Evolutionary conservation across 768 basidiomycete species (phyloP).

Genomic region (Hysterangium stoloniferum): DNA sequence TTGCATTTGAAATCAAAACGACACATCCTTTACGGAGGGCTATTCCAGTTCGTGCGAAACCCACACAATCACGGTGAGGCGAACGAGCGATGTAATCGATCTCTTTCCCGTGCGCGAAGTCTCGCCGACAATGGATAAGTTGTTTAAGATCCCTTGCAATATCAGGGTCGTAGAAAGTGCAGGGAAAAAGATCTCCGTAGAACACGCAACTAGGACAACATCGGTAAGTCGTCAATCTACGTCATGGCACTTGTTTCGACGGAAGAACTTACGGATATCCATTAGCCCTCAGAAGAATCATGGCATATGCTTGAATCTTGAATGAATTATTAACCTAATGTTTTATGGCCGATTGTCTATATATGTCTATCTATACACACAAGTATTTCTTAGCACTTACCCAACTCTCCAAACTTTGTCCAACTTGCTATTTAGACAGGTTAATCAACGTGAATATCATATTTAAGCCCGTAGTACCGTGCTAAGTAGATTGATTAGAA

Average conservation of each 20-base stretch:
- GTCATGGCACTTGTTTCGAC: background rate
- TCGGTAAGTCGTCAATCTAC: background rate
- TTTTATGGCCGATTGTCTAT: background rate
- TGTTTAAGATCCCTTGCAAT: conserved; percentile 43
- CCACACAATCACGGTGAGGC: conserved; percentile 52
- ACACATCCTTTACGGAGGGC: conserved; percentile 54
- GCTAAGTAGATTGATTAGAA: background rate
- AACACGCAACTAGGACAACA: conserved; percentile 66
- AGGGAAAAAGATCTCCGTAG: conserved; percentile 76
- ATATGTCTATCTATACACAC: background rate
- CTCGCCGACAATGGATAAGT: conserved; percentile 55
- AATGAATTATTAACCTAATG: conserved; percentile 58
- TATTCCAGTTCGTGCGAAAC: conserved; percentile 61
- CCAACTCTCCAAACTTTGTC: conserved; percentile 80
- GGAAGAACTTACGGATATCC: conserved; percentile 61
- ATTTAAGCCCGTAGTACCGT: conserved; percentile 1
- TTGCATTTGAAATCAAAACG: conserved; percentile 34
- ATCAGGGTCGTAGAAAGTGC: conserved; percentile 53
- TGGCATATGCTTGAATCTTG: conserved; percentile 75
- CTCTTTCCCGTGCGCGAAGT: conserved; percentile 56
- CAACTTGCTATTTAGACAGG: conserved; percentile 39
- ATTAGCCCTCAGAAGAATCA: conserved; percentile 61
- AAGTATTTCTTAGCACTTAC: conserved; percentile 30
- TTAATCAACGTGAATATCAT: conserved; percentile 3
- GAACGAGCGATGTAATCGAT: conserved; percentile 48